Percentiles rank a stretch among this genome's conserved stretches.
Conservation (phyloP, 345 rosid species). For the Viola odorata region DNA sequence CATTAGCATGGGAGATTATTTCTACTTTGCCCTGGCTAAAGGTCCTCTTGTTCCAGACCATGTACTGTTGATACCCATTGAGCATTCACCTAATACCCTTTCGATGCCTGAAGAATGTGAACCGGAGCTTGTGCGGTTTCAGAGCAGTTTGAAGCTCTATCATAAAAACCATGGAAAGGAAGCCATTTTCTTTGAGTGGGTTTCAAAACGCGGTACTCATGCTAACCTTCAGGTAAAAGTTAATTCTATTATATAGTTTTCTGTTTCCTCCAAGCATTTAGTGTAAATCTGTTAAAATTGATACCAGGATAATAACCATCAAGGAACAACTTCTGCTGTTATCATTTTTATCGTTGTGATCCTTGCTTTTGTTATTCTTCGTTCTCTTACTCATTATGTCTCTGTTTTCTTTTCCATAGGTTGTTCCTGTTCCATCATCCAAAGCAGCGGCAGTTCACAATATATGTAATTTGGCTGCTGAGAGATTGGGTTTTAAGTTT, state of each 20-base stretch:
- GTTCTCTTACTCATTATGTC: background rate
- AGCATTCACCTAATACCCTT: constrained; percentile 70
- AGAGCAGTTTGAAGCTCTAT: constrained; percentile 53
- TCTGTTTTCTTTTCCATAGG: constrained; percentile 32
- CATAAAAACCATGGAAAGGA: constrained; percentile 58
- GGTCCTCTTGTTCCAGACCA: constrained; percentile 80
- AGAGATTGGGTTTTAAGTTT: constrained; percentile 82
- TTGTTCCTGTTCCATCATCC: constrained; percentile 73
- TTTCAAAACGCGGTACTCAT: constrained; percentile 67
- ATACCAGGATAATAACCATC: background rate
- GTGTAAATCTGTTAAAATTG: too few species aligned
- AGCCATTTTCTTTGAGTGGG: constrained; percentile 81
- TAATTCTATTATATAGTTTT: too few species aligned
- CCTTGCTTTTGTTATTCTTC: background rate
- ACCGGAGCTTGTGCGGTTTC: constrained; percentile 56
- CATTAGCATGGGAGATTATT: constrained; percentile 66
- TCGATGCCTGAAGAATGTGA: constrained; percentile 47
- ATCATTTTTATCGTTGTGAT: background rate
- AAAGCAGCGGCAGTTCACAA: constrained; percentile 51
- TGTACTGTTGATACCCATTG: constrained; percentile 59
- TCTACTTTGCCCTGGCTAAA: constrained; percentile 80
- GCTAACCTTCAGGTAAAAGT: constrained; percentile 78
- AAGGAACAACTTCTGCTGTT: background rate
- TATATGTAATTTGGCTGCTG: constrained; percentile 73
- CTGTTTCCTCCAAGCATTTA: too few species aligned